phyloP scores from a whole-genome alignment of 2,329 filamentous ascomycete species.

The Phaeophleospora eucalypticola region DNA sequence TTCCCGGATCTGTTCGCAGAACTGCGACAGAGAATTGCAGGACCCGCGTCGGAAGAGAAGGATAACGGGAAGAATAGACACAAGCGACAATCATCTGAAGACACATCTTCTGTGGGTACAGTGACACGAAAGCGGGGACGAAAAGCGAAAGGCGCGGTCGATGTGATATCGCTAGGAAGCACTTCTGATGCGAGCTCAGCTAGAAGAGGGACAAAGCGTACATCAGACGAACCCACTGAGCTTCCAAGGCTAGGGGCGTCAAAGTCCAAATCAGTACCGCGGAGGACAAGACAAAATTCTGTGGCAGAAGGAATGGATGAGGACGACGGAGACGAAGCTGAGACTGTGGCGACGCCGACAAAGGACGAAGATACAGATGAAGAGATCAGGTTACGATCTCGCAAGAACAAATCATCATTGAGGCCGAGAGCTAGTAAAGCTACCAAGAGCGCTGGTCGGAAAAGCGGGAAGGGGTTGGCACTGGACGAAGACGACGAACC shows the following conservation, averaged over 20 bases:
- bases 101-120: constrained; percentile 19
- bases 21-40: constrained; percentile 8
- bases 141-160: constrained; percentile 6
- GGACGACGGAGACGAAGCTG: constrained; percentile 7
- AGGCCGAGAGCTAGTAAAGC: constrained; percentile 31
- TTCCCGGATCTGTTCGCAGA: constrained; percentile 30
- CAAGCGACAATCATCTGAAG: constrained; percentile 12
- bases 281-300: constrained; percentile 1
- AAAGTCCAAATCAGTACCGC: constrained; percentile 3
- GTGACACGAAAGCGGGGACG: constrained; percentile 24
- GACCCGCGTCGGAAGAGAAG: not conserved
- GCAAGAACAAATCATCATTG: constrained; percentile 33
- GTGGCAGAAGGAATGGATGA: constrained; percentile 14
- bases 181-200: constrained; percentile 13
- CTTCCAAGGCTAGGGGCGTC: constrained; percentile 4
- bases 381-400: constrained; percentile 16
- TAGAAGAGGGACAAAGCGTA: constrained; percentile 5
- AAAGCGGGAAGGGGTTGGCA: constrained; percentile 27
- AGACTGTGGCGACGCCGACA: constrained; percentile 13
- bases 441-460: constrained; percentile 22
- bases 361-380: constrained; percentile 22
- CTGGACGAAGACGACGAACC: constrained; percentile 25
- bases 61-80: not conserved
- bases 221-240: not conserved
- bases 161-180: constrained; percentile 19